Evolutionary conservation across 805 yeast species (phyloP).

Genomic region (Citeromyces nyonsensis): DNA sequence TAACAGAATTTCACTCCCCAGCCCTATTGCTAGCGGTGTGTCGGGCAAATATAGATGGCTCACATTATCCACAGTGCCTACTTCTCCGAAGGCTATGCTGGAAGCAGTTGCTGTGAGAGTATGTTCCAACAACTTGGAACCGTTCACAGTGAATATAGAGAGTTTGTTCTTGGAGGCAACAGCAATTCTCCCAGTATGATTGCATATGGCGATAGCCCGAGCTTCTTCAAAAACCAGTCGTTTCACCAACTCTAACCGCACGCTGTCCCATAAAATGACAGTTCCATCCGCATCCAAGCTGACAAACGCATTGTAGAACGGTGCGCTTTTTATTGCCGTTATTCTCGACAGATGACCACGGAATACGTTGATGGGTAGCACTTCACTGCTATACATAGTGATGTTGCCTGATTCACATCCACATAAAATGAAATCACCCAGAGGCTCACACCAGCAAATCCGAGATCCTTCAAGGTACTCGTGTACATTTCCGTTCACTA

Average conservation of each 20-base stretch:
- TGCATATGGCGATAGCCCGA: slow-evolving; percentile 26
- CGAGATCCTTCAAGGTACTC: too few relatives aligned
- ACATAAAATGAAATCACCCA: slow-evolving; percentile 5
- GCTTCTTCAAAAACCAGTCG: slow-evolving; percentile 8
- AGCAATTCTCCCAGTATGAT: slow-evolving; percentile 39
- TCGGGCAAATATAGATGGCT: background rate
- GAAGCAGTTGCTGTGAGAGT: too few relatives aligned
- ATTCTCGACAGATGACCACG: slow-evolving; percentile 44
- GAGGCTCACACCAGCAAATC: too few relatives aligned
- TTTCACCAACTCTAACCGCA: slow-evolving; percentile 33
- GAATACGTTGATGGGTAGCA: slow-evolving; percentile 13
- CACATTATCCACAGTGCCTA: background rate
- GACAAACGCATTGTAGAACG: slow-evolving; percentile 35
- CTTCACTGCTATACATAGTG: slow-evolving; percentile 1
- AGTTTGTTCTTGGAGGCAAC: slow-evolving; percentile 14
- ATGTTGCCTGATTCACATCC: slow-evolving; percentile 33
- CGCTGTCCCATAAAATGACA: slow-evolving; percentile 51
- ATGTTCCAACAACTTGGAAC: slow-evolving; percentile 13
- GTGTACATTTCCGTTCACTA: too few relatives aligned
- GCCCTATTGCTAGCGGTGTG: background rate
- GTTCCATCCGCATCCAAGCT: slow-evolving; percentile 40
- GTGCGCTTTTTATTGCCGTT: slow-evolving; percentile 27
- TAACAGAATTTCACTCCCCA: background rate
- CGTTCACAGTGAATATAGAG: slow-evolving; percentile 35
- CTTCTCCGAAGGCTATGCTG: background rate